Evolutionary conservation across 768 basidiomycete genomes (phyloP).

Genomic region (Obba rivulosa): DNA sequence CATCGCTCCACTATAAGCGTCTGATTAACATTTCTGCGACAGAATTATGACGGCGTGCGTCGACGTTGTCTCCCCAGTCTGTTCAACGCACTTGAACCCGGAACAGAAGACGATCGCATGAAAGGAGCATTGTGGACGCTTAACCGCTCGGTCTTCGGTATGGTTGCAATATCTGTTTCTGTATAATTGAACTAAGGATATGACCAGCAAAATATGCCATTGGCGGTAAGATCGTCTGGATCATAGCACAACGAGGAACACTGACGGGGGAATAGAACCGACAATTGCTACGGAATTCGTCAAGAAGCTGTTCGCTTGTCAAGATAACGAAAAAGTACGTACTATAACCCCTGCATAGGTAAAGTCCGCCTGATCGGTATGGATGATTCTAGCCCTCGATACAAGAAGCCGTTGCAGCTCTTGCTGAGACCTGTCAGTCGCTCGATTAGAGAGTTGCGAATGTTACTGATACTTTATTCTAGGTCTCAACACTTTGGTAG

Average conservation of each 20-base stretch:
- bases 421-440: conserved; percentile 56
- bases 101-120: conserved; percentile 83
- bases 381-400: conserved; percentile 54
- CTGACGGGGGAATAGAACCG: conserved; percentile 42
- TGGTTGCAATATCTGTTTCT: neutral
- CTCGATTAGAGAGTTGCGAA: conserved; percentile 5
- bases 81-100: conserved; percentile 56
- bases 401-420: conserved; percentile 60
- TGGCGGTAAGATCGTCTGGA: conserved; percentile 24
- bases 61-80: conserved; percentile 55
- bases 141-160: conserved; percentile 58
- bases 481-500: conserved; percentile 59
- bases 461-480: conserved; percentile 1
- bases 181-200: conserved; percentile 1
- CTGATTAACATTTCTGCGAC: neutral
- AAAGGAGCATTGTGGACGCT: conserved; percentile 86
- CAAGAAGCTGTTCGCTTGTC: conserved; percentile 60
- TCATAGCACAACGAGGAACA: neutral
- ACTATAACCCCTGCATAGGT: neutral
- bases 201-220: conserved; percentile 36
- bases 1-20: neutral
- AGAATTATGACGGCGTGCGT: conserved; percentile 69
- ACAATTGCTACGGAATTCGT: conserved; percentile 55
- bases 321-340: conserved; percentile 77
- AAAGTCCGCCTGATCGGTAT: too few relatives aligned